Base-by-base conservation (phyloP, 106 monocot genomes). In the Hemerocallis citrina region DNA sequence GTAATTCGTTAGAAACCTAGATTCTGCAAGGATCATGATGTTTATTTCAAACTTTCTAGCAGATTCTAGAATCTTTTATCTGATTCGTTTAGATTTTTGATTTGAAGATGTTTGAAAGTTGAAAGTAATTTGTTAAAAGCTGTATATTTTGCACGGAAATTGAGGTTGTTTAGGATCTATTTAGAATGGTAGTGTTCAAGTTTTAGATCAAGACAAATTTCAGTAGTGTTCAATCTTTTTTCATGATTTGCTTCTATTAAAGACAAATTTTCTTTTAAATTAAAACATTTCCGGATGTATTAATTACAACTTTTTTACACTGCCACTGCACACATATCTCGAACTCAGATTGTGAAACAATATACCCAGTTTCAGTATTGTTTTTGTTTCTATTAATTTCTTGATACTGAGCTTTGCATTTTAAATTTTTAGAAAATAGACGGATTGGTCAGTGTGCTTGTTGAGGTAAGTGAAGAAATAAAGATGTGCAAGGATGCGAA, bases 401-500 rank as follows among this genome's bases (percentile, higher is more conserved):
- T 3, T 24, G 7, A 1, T n/a, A 8, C 50, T 23, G 17, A 25
- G 17, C 11, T 34, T 42, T 14, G 16, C 27, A 31, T 59, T 24
- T 61, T 4, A 55, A 6, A 46, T 14, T 55, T 50, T n/a, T 48
- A 29, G 10, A 22, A 9, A 65, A 70, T 68, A 85, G 85, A 57
- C 81, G 81, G 13, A 78, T 86, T 50, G 71, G 64, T 35, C 72
- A 72, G 58, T 74, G 72, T 36, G 43, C 68, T n/a, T 40, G 31
- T 10, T 22, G 85, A 78, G 46, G 78, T 86, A 63, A 44, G 30
- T 38, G 75, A 74, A n/a, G n/a, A n/a, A n/a, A n/a, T n/a, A 43
- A 72, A 86, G 60, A 77, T 72, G 37, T 81, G 68, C 74, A 86
- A 77, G 72, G 81, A 77, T 15, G 72, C 33, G 7, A 81, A 64